Evolutionary conservation across 2,329 filamentous ascomycete genomes (phyloP), one percentile per base, ranked within the genome.

Genomic region (Claviceps sp.): DNA sequence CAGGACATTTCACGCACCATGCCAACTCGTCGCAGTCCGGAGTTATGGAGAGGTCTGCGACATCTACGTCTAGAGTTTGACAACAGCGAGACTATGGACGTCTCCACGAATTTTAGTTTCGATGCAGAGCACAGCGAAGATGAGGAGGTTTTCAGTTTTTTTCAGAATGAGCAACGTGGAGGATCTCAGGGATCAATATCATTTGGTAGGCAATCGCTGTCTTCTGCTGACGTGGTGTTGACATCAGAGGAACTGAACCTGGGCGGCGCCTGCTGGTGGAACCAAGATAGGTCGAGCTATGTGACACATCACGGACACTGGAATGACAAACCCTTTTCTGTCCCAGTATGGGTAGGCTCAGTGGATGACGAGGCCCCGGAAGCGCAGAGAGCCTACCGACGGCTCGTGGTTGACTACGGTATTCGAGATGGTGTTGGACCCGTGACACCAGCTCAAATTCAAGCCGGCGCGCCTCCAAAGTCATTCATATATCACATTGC

Each of bases 51-150:
- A 3, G 80, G 79, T 11, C 64, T 83, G n/a, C 68, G 73, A 50
- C 70, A 73, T 52, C 59, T 83, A 16, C 64, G 71, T 2, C 64
- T 83, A 5, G 79, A 83, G 58, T 74, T 83, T 54, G 71, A 74
- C 26, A 62, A 67, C 0, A 72, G 74, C 47, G 22, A 23, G 29
- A 64, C 66, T 2, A 61, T 63, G 11, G 66, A 70, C 2, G 68
- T 64, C 16, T 62, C 63, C 5, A 57, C 60, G 2, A 56, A 58
- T 2, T 63, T 62, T 11, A 66, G 67, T 17, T 52, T 72, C 3
- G 71, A 76, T 48, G 68, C 71, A 1, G 68, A 69, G 44, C 64
- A 64, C 23, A 64, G 65, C 13, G 66, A 66, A 0, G 64, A 70
- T 7, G 55, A 48, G 23, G 55, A 48, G 26, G 55, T 58, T 3